Base-by-base conservation (phyloP, 371 early-diverging fungal genomes). In the Capillidium heterosporum region DNA sequence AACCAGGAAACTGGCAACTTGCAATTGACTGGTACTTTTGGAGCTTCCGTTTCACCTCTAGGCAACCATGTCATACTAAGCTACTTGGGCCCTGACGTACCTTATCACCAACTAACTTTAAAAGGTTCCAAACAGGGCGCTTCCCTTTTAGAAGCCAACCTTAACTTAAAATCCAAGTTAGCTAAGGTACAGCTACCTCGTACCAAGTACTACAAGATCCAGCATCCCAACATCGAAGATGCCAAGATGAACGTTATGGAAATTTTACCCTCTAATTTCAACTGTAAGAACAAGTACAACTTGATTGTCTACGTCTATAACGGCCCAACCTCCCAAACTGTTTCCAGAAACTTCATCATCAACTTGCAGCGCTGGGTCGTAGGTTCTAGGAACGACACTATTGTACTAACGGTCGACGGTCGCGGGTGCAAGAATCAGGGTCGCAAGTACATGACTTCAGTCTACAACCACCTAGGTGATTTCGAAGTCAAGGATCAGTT, bases 271-370 rank as follows among this genome's bases (percentile, higher is more conserved):
- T 81, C 88, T 28, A 77, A 81, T 49, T 95, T 95, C 64, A 76
- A 91, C 48, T 68, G 67, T 1, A 65, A 49, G 13, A 68, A 72
- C 23, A 69, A 71, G 58, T 91, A 95, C 59, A 91, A 91, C n/a
- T 88, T 93, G 1, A 60, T 94, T 27, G 83, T 94, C 67, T 75
- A 79, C 61, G 85, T 89, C 17, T 93, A 91, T 63, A 94, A 92
- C 26, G 96, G 97, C 1, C 95, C 95, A 29, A 78, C 77, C 58
- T 89, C 91, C 17, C 95, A 96, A 62, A 59, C 78, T 31, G 95
- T 87, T 0, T 71, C 76, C n/a, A 73, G 78, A 26, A 64, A 69
- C 44, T 90, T 81, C 61, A 62, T 67, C 10, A 67, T 85, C 19
- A 80, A 78, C 56, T 19, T 17, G 21, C 46, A 17, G 7, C 10